phyloP scores from a whole-genome alignment of 129 eudicot genomes.

The Flaveria brownii region DNA sequence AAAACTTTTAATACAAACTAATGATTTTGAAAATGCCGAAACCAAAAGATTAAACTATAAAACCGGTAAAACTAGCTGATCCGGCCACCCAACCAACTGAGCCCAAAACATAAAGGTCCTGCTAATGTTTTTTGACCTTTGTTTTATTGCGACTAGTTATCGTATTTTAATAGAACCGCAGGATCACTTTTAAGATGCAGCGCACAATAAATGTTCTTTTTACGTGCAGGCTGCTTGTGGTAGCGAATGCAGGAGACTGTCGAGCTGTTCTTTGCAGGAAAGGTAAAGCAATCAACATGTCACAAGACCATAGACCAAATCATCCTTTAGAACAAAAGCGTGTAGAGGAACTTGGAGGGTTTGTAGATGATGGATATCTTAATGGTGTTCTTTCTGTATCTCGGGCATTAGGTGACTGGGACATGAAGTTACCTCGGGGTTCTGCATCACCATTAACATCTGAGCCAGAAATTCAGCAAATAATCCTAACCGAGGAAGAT shows the following conservation, averaged over 20 bases:
- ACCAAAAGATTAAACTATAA: too few species aligned
- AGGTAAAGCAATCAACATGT: slow-evolving; percentile 70
- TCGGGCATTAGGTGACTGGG: slow-evolving; percentile 75
- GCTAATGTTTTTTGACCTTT: too few species aligned
- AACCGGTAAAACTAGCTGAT: too few species aligned
- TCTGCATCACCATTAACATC: slow-evolving; percentile 60
- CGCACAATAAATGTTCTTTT: not conserved
- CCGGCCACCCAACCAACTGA: too few species aligned
- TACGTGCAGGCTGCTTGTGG: slow-evolving; percentile 58
- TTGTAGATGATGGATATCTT: slow-evolving; percentile 64
- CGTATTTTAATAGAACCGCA: not conserved
- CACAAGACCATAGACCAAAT: slow-evolving; percentile 67
- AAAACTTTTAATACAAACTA: too few species aligned
- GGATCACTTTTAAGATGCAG: not conserved
- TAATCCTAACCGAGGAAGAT: slow-evolving; percentile 48
- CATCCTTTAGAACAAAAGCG: slow-evolving; percentile 49
- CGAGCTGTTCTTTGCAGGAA: slow-evolving; percentile 71
- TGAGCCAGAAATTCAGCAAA: slow-evolving; percentile 61
- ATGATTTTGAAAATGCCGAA: too few species aligned
- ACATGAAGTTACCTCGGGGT: slow-evolving; percentile 70
- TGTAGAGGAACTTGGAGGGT: slow-evolving; percentile 62
- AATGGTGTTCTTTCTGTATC: slow-evolving; percentile 66
- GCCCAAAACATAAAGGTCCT: too few species aligned
- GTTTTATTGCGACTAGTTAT: too few species aligned
- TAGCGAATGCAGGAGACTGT: slow-evolving; percentile 78